These are phyloP conservation scores for Sambucus nigra DNA, from an alignment of 129 eudicot species.

Conservation along the genomic window DNA sequence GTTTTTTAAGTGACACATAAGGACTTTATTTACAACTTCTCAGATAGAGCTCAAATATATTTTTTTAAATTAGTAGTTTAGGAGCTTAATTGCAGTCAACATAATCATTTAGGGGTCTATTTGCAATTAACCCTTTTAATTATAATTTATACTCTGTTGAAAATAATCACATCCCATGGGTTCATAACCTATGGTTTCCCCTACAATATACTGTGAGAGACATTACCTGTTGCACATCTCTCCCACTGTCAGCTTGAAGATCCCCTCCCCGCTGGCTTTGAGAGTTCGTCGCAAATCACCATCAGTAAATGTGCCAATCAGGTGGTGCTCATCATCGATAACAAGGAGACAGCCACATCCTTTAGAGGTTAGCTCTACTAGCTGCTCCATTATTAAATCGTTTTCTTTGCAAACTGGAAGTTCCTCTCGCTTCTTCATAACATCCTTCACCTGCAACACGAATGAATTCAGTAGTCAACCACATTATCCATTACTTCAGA, in stretches of 20 bases:
- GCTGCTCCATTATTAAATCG: constrained; percentile 90
- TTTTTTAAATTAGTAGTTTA: no score
- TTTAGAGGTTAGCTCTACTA: constrained; percentile 85
- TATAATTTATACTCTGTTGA: no score
- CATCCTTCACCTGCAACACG: constrained; percentile 78
- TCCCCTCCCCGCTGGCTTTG: constrained; percentile 90
- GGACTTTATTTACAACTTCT: no score
- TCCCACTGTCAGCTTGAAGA: constrained; percentile 92
- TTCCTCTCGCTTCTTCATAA: constrained; percentile 80
- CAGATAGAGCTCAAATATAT: no score
- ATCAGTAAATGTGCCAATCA: constrained; percentile 91
- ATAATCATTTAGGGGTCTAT: no score
- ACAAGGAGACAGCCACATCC: constrained; percentile 98
- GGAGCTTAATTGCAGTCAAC: no score
- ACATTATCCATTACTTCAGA: neutral
- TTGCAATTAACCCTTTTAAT: no score
- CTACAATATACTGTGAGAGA: neutral
- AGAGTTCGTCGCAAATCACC: constrained; percentile 90
- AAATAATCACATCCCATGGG: no score
- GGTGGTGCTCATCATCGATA: constrained; percentile 53
- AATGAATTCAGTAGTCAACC: neutral
- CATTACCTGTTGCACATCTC: constrained; percentile 95
- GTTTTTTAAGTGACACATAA: no score
- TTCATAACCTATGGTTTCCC: no score
- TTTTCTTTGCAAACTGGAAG: constrained; percentile 85